phyloP scores from a whole-genome alignment of 768 basidiomycete genomes.

The Suillus subaureus region DNA sequence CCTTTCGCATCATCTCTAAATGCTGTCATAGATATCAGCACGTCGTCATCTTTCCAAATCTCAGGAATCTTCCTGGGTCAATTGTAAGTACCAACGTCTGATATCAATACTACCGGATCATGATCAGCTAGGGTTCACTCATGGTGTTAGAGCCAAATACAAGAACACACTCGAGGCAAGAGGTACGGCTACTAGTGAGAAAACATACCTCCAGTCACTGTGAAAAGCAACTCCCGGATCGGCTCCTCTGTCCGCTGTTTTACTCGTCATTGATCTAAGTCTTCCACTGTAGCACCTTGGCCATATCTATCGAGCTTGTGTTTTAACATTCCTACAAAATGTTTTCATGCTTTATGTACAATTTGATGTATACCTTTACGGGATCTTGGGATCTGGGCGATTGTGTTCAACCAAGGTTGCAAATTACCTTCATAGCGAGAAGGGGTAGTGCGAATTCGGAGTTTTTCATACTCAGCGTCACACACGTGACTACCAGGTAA shows the following conservation, averaged over 20 bases:
- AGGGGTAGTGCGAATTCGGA: not conserved
- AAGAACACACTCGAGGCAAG: not conserved
- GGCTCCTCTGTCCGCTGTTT: not conserved
- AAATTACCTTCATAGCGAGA: not conserved
- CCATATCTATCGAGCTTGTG: not conserved
- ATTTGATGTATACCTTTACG: not conserved
- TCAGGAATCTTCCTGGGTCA: conserved; percentile 40
- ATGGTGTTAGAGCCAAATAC: not conserved
- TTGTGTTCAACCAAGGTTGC: not conserved
- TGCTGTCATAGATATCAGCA: conserved; percentile 81
- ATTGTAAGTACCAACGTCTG: not conserved
- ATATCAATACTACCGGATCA: not conserved
- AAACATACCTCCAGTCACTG: not conserved
- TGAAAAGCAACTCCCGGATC: not conserved
- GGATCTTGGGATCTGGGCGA: not conserved
- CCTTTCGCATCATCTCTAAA: conserved; percentile 60
- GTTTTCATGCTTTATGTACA: not conserved
- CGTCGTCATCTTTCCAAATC: conserved; percentile 64
- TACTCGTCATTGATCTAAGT: not conserved
- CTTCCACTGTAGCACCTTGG: not conserved
- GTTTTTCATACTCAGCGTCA: not conserved
- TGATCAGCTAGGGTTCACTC: not conserved
- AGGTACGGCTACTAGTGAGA: not conserved
- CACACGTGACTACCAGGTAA: not conserved
- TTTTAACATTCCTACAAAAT: not conserved